These are phyloP conservation scores for Eremothecium sinecaudum DNA, from an alignment of 1,139 yeast species.

Conservation along the genomic window DNA sequence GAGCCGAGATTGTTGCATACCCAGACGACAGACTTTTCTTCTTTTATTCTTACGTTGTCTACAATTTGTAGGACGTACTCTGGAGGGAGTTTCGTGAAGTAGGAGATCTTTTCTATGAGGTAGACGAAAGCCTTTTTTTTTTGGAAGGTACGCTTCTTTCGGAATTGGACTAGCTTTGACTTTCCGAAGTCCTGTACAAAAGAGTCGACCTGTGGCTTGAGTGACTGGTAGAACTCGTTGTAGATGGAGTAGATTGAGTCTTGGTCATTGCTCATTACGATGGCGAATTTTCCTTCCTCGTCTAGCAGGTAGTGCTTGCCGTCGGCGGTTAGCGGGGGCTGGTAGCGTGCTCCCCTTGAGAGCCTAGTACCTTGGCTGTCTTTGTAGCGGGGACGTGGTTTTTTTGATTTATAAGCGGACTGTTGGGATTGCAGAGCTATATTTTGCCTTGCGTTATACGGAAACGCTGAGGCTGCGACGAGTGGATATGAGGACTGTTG, in stretches of 20 bases:
- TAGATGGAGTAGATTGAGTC: conserved; percentile 12
- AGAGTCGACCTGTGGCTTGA: conserved; percentile 11
- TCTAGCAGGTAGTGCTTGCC: conserved; percentile 11
- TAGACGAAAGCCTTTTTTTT: conserved; percentile 13
- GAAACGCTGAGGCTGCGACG: neutral
- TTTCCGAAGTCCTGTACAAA: conserved; percentile 11
- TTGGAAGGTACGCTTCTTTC: conserved; percentile 13
- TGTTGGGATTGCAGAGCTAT: neutral
- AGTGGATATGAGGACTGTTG: neutral
- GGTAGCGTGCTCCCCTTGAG: conserved; percentile 10
- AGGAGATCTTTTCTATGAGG: conserved; percentile 11
- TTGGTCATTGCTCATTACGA: conserved; percentile 11
- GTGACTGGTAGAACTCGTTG: conserved; percentile 12
- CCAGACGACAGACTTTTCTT: conserved; percentile 13
- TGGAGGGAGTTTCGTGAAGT: conserved; percentile 4
- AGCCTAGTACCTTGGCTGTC: conserved; percentile 7
- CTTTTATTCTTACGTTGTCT: conserved; percentile 9
- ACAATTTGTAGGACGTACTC: conserved; percentile 11
- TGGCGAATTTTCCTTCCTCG: conserved; percentile 11
- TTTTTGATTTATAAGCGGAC: conserved; percentile 1
- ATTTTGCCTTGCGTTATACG: neutral
- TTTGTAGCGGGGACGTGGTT: conserved; percentile 4
- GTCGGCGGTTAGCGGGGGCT: conserved; percentile 9
- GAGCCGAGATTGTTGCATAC: conserved; percentile 12
- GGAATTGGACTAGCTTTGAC: conserved; percentile 9